Evolutionary conservation across 148 eudicot species (phyloP).

Genomic region (Oxyria digyna): DNA sequence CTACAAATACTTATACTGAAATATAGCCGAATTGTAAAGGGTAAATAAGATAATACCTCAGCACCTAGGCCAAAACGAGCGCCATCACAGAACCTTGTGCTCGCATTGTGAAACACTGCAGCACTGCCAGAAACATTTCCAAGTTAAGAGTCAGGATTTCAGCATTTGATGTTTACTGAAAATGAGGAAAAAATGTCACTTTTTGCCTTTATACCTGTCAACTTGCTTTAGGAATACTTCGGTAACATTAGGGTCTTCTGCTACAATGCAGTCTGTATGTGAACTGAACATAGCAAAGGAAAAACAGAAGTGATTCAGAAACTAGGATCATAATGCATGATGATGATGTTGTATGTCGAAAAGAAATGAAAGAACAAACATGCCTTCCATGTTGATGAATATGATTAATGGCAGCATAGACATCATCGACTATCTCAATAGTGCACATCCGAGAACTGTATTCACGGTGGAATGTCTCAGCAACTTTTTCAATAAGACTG

Average conservation of each 20-base stretch:
- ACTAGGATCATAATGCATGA: background rate
- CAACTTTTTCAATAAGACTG: conserved; percentile 35
- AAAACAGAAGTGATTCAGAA: background rate
- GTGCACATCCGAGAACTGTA: conserved; percentile 85
- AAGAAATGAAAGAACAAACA: background rate
- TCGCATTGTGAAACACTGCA: conserved; percentile 95
- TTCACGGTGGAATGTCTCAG: conserved; percentile 68
- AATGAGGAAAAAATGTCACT: background rate
- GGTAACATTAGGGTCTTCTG: conserved; percentile 67
- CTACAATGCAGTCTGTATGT: conserved; percentile 77
- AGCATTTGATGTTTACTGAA: background rate
- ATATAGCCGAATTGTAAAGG: background rate
- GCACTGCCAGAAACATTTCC: conserved; percentile 40
- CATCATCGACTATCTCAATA: conserved; percentile 86
- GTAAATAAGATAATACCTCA: conserved; percentile 34
- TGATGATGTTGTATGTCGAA: background rate
- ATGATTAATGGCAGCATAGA: conserved; percentile 76
- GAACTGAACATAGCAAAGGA: conserved; percentile 42
- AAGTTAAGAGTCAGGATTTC: background rate
- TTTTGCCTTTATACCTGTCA: conserved; percentile 48
- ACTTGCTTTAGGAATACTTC: conserved; percentile 68
- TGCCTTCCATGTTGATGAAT: conserved; percentile 93
- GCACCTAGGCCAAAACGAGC: conserved; percentile 96
- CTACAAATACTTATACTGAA: background rate
- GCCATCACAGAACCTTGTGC: conserved; percentile 94